phyloP scores from a whole-genome alignment of 352 stramenopile species.

The Phytophthora parvispora region DNA sequence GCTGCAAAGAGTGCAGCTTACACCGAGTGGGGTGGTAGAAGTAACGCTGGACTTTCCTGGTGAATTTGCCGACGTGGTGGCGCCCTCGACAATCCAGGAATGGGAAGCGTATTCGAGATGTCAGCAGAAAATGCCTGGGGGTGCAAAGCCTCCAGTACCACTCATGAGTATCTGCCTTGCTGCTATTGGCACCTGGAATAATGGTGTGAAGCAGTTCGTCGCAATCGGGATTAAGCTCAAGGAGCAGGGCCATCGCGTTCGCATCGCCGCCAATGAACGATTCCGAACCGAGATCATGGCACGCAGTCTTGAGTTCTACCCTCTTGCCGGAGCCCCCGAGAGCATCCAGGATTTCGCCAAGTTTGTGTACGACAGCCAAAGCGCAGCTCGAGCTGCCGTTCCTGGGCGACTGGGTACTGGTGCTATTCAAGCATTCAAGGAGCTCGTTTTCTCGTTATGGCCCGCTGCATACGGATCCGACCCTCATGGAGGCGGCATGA shows the following conservation, averaged over 20 bases:
- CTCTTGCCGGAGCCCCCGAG: slow-evolving; percentile 29
- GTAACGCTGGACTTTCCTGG: neutral
- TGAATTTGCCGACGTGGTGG: slow-evolving; percentile 11
- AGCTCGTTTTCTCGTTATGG: slow-evolving; percentile 45
- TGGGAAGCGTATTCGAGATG: slow-evolving; percentile 12
- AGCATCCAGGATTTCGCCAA: slow-evolving; percentile 21
- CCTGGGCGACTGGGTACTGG: slow-evolving; percentile 6
- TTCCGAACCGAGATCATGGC: slow-evolving; percentile 61
- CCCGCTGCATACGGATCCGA: slow-evolving; percentile 42
- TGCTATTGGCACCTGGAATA: slow-evolving; percentile 44
- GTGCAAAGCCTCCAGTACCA: slow-evolving; percentile 3
- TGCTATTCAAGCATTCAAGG: slow-evolving; percentile 31
- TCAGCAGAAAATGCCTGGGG: neutral
- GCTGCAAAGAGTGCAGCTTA: slow-evolving; percentile 7
- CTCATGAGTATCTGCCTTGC: slow-evolving; percentile 44
- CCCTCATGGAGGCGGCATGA: slow-evolving; percentile 25
- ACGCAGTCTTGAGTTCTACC: slow-evolving; percentile 45
- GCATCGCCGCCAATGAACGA: slow-evolving; percentile 73
- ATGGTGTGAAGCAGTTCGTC: slow-evolving; percentile 57
- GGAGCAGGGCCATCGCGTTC: slow-evolving; percentile 72
- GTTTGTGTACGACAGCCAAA: slow-evolving; percentile 13
- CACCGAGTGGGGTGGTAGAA: slow-evolving; percentile 10
- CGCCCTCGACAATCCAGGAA: slow-evolving; percentile 4
- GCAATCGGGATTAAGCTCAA: slow-evolving; percentile 62
- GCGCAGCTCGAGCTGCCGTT: neutral